Evolutionary conservation across 805 yeast genomes (phyloP).

Genomic region (Metschnikowia corniflorae): DNA sequence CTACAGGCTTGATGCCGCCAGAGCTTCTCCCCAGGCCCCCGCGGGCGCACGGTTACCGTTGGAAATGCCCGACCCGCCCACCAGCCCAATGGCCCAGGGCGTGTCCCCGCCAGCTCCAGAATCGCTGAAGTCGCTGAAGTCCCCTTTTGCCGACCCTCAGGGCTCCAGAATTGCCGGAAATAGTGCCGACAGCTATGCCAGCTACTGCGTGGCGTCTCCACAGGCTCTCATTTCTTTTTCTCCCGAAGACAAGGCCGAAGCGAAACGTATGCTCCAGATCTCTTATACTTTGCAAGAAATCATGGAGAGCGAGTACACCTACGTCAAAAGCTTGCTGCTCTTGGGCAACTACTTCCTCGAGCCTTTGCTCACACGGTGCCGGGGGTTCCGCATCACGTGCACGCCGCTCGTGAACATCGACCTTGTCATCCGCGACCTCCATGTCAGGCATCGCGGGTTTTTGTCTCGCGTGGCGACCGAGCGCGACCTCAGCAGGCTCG

Average conservation of each 20-base stretch:
- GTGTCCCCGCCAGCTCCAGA: too few relatives aligned
- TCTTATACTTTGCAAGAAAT: conserved; percentile 9
- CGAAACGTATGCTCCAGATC: conserved; percentile 5
- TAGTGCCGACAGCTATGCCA: conserved; percentile 6
- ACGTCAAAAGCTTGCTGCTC: conserved; percentile 10
- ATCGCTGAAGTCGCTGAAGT: too few relatives aligned
- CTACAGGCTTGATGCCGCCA: too few relatives aligned
- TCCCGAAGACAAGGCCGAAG: conserved; percentile 7
- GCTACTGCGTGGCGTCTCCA: conserved; percentile 9
- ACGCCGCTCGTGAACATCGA: conserved; percentile 12
- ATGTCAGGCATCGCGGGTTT: conserved; percentile 8
- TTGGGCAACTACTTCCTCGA: conserved; percentile 12
- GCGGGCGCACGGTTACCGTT: too few relatives aligned
- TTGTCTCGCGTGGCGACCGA: conserved; percentile 3
- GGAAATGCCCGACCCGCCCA: background rate
- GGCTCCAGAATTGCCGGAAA: background rate
- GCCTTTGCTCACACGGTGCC: conserved; percentile 10
- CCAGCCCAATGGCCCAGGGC: too few relatives aligned
- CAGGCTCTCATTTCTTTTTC: conserved; percentile 10
- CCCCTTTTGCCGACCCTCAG: too few relatives aligned
- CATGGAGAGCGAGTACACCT: conserved; percentile 12
- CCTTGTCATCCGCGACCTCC: conserved; percentile 4
- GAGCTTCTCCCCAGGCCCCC: too few relatives aligned
- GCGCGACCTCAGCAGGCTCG: conserved; percentile 3
- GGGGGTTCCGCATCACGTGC: conserved; percentile 10